These are phyloP conservation scores for Chloris gayana DNA, from an alignment of 176 grass and related monocot genomes.

Conservation along the genomic window DNA sequence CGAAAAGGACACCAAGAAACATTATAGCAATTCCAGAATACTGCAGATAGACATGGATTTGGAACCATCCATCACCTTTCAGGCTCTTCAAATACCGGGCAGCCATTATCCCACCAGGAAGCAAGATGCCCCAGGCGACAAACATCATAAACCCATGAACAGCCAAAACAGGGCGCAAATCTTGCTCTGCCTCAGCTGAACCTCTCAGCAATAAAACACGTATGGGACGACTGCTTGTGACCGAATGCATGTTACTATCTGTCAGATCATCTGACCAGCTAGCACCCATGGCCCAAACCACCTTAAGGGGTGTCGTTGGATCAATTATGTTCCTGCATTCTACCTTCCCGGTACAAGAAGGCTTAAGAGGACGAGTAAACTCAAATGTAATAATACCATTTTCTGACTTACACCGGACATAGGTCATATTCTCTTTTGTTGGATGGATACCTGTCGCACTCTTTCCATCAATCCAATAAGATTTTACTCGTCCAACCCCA, in stretches of 20 bases:
- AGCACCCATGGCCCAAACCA: constrained; percentile 92
- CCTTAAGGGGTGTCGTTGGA: constrained; percentile 73
- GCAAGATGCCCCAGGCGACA: constrained; percentile 86
- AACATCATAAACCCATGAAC: constrained; percentile 99
- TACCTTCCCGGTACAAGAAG: constrained; percentile 57
- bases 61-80: constrained; percentile 86
- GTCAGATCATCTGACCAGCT: constrained; percentile 68
- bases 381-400: constrained; percentile 90
- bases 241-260: constrained; percentile 75
- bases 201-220: constrained; percentile 65
- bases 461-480: constrained; percentile 77
- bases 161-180: constrained; percentile 71
- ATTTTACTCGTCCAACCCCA: constrained; percentile 64
- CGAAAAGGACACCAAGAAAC: constrained; percentile 79
- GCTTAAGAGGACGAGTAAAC: constrained; percentile 72
- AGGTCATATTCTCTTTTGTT: constrained; percentile 74
- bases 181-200: constrained; percentile 77
- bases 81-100: constrained; percentile 89
- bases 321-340: constrained; percentile 86
- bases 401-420: constrained; percentile 68
- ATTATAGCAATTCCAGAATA: constrained; percentile 77
- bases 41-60: constrained; percentile 82
- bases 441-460: constrained; percentile 59
- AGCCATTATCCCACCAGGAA: constrained; percentile 84
- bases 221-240: constrained; percentile 69